A percentile compares a stretch with the other conserved stretches of the same genome.
phyloP scores from a whole-genome alignment of 2,329 filamentous ascomycete species.

The Thelonectria discophora region DNA sequence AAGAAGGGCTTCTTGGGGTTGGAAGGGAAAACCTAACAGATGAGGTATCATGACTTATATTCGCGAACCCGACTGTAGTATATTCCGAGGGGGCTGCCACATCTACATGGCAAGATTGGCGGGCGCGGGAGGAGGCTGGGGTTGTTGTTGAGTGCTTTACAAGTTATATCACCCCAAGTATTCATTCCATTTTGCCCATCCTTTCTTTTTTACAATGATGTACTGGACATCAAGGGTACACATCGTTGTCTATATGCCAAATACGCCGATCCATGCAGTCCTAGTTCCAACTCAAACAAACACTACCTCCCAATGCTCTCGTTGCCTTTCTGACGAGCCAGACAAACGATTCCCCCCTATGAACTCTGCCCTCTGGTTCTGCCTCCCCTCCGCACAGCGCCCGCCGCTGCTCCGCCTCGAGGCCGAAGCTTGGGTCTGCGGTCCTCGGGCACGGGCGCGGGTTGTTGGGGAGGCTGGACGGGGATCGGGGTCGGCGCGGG shows the following conservation, averaged over 20 bases:
- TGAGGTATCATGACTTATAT: conserved; percentile 12
- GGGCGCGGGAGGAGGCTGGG: conserved; percentile 19
- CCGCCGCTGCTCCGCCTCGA: conserved; percentile 38
- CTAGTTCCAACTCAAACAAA: conserved; percentile 11
- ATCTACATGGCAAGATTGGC: conserved; percentile 28
- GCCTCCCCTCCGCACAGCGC: conserved; percentile 42
- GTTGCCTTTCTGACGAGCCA: neutral
- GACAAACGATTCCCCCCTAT: conserved; percentile 6
- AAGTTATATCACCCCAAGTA: conserved; percentile 5
- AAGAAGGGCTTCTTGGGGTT: conserved; percentile 33
- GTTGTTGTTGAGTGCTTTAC: neutral
- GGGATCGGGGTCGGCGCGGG: conserved; percentile 27
- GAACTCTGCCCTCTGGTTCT: conserved; percentile 39
- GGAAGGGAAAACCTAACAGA: conserved; percentile 30
- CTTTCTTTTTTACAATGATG: neutral
- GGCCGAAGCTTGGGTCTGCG: conserved; percentile 41
- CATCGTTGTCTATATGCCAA: conserved; percentile 14
- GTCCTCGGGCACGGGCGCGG: conserved; percentile 37
- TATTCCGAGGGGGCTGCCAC: conserved; percentile 27
- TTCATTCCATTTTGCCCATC: conserved; percentile 4
- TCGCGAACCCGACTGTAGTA: conserved; percentile 36
- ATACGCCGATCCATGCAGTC: conserved; percentile 39
- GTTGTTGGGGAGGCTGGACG: conserved; percentile 30
- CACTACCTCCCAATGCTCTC: neutral
- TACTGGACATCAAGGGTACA: neutral